Base-by-base conservation (phyloP, 2,329 filamentous ascomycete genomes). In the Exophiala alcalophila region DNA sequence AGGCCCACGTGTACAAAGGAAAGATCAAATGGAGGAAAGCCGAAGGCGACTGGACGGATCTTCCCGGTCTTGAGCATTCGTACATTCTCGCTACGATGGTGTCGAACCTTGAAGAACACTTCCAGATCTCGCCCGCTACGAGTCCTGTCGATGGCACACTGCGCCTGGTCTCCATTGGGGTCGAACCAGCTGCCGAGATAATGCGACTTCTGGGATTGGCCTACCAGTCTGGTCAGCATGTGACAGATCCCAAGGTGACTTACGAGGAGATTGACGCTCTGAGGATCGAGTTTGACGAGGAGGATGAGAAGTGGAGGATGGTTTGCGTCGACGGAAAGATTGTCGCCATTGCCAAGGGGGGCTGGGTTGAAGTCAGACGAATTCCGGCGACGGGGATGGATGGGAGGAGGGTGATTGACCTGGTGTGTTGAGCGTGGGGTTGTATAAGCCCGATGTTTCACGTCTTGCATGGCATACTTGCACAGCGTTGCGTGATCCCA, bases 241-340 rank as follows among this genome's bases (percentile, higher is more conserved):
- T 79, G 1, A 54, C 62, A 1, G 69, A 80, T 30, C 63, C 71
- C 12, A 56, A 61, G 11, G 83, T 96, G 1, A 73, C 73, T 0
- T 96, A 96, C 60, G 77, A 84, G 12, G 74, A 78, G 40, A 73
- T 92, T 5, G 77, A 84, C 2, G 77, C 77, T 37, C 54, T 95
- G 12, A 72, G 67, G 44, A 79, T 96, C 32, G 73, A 77, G 11
- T 80, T 87, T 24, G 50, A 69, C 1, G 86, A 92, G 57, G 69
- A 77, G 11, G 80, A 87, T n/a, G 70, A 69, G 1, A 71, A 80
- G 38, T 96, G 89, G 89, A 74, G 91, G 48, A 80, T 90, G 58
- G 77, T 94, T 10, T 97, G 91, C 61, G 73, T 97, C n/a, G 91
- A 97, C 63, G 91, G 91, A 3, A 88, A 84, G 39, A 94, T 94